These are phyloP conservation scores for Penicillium maclennaniae DNA, from an alignment of 495 filamentous ascomycete species.

Conservation along the genomic window DNA sequence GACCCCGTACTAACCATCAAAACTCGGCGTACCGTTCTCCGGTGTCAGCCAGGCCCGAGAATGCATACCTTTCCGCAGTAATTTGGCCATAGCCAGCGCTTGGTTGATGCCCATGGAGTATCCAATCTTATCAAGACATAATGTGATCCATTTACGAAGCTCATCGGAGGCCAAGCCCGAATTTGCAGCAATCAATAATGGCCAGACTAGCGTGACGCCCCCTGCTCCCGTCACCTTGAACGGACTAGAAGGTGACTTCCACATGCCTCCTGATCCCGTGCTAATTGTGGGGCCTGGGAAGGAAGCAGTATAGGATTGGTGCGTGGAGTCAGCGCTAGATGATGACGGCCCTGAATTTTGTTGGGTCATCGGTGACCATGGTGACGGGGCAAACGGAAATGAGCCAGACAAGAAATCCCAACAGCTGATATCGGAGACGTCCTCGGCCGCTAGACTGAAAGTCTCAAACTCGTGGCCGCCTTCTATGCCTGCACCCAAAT, in stretches of 20 bases:
- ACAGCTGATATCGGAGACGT: too few species aligned
- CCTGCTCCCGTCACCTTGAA: constrained; percentile 3
- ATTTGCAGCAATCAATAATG: constrained; percentile 24
- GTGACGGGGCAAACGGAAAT: too few species aligned
- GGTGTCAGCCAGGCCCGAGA: background rate
- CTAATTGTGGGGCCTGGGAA: too few species aligned
- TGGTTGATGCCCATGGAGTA: constrained; percentile 17
- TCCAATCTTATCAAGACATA: constrained; percentile 12
- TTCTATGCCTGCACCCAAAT: constrained; percentile 20
- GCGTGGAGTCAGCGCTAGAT: too few species aligned
- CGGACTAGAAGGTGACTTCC: background rate
- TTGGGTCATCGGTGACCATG: too few species aligned
- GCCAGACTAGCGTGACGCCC: constrained; percentile 15
- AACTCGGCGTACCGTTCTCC: background rate
- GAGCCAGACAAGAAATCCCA: too few species aligned
- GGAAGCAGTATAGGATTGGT: too few species aligned
- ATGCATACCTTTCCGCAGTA: constrained; percentile 10
- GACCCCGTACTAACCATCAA: too few species aligned
- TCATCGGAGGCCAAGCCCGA: constrained; percentile 2
- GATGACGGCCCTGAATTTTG: too few species aligned
- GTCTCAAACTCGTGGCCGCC: background rate
- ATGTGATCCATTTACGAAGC: constrained; percentile 9
- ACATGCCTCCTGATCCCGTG: background rate
- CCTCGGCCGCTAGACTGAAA: too few species aligned
- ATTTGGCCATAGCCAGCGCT: constrained; percentile 10